Conservation (phyloP, 1,284 basidiomycete species). For the Golubevia sp. region DNA sequence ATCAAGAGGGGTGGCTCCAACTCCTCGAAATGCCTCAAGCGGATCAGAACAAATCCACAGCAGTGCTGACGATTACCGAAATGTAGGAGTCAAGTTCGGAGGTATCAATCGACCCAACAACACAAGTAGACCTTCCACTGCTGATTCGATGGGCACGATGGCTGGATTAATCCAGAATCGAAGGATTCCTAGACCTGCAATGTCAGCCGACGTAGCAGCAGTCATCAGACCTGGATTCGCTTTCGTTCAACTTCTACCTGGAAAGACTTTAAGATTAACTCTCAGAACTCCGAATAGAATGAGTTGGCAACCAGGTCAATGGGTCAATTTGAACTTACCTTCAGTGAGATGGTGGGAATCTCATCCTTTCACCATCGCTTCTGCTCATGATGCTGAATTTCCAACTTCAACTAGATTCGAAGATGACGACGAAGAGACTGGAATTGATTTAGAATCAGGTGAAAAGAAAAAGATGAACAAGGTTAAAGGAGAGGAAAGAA, state of each 20-base stretch:
- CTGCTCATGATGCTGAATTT: constrained; percentile 67
- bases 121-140: not conserved
- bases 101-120: not conserved
- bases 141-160: too few species aligned
- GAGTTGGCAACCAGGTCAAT: constrained; percentile 77
- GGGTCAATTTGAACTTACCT: constrained; percentile 76
- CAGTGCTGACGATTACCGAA: not conserved
- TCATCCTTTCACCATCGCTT: constrained; percentile 82
- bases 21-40: too few species aligned
- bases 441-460: not conserved
- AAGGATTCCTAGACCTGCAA: constrained; percentile 30
- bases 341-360: constrained; percentile 72
- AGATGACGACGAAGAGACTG: constrained; percentile 28
- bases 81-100: too few species aligned
- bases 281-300: constrained; percentile 67
- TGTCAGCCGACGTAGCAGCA: constrained; percentile 43
- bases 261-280: constrained; percentile 75
- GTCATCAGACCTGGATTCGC: constrained; percentile 69
- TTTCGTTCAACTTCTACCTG: constrained; percentile 77
- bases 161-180: constrained; percentile 1
- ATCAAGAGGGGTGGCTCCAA: too few species aligned
- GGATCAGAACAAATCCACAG: too few species aligned
- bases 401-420: constrained; percentile 29
- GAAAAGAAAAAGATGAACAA: constrained; percentile 52
- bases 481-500: constrained; percentile 62